Conservation (phyloP, 2,329 filamentous ascomycete species). For the Anthostomella pinea region DNA sequence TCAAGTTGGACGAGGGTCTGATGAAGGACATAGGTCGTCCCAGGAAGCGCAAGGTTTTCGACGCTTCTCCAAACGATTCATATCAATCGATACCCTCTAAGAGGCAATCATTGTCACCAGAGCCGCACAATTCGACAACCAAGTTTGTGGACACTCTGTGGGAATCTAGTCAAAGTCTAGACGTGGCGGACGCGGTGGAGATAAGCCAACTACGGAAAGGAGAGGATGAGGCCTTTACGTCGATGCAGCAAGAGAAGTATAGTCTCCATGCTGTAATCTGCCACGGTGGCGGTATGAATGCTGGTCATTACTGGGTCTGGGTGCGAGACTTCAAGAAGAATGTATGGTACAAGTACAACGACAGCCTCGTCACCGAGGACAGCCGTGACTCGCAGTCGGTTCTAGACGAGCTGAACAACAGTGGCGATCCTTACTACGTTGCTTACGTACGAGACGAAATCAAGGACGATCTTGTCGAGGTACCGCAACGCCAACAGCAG, state of each 20-base stretch:
- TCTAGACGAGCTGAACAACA: slow-evolving; percentile 62
- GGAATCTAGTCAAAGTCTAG: slow-evolving; percentile 13
- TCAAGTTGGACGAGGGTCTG: slow-evolving; percentile 8
- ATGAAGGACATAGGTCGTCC: slow-evolving; percentile 14
- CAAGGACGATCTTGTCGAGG: slow-evolving; percentile 52
- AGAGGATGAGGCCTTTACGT: slow-evolving; percentile 55
- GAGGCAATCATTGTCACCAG: slow-evolving; percentile 6
- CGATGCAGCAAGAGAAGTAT: slow-evolving; percentile 67
- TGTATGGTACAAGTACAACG: slow-evolving; percentile 93
- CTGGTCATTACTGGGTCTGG: slow-evolving; percentile 96
- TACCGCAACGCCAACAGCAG: slow-evolving; percentile 37
- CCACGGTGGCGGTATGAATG: slow-evolving; percentile 69
- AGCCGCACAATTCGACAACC: not conserved
- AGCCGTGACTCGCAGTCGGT: slow-evolving; percentile 64
- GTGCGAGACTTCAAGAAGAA: slow-evolving; percentile 82
- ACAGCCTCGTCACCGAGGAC: slow-evolving; percentile 71
- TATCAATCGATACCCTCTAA: slow-evolving; percentile 9
- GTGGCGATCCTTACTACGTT: slow-evolving; percentile 77
- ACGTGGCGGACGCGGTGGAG: slow-evolving; percentile 46
- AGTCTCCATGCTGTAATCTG: slow-evolving; percentile 90
- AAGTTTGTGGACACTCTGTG: slow-evolving; percentile 19
- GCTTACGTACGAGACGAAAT: slow-evolving; percentile 74
- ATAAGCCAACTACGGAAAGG: slow-evolving; percentile 38
- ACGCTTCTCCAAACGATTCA: slow-evolving; percentile 4
- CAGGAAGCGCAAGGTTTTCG: slow-evolving; percentile 11